Percentiles rank a stretch among this genome's conserved stretches.
These are phyloP conservation scores for Yamadazyma triangularis DNA, from an alignment of 1,139 yeast genomes.

Conservation along the genomic window DNA sequence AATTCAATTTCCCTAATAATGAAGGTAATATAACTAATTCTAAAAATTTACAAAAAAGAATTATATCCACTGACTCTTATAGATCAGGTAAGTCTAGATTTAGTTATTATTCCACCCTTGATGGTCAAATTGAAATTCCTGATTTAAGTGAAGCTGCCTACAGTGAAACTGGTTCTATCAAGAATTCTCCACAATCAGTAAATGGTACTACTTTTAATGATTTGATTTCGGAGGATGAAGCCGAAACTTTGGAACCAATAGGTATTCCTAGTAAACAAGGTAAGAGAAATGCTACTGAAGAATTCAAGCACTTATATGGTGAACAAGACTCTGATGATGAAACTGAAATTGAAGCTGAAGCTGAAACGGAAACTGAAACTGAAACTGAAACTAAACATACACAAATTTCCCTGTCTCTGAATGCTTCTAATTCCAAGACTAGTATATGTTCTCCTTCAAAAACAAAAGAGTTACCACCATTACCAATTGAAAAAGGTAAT, in stretches of 20 bases:
- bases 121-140: constrained; percentile 45
- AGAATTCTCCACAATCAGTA: constrained; percentile 17
- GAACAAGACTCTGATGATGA: constrained; percentile 23
- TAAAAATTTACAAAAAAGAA: constrained; percentile 16
- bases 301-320: constrained; percentile 21
- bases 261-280: constrained; percentile 35
- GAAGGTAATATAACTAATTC: constrained; percentile 31
- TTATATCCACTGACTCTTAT: constrained; percentile 12
- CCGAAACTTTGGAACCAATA: constrained; percentile 27
- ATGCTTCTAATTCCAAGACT: constrained; percentile 7
- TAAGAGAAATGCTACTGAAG: constrained; percentile 22
- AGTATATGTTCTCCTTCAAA: constrained; percentile 22
- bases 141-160: constrained; percentile 27
- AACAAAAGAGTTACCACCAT: constrained; percentile 13
- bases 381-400: constrained; percentile 23
- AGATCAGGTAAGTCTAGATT: constrained; percentile 17
- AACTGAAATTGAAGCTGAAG: constrained; percentile 24
- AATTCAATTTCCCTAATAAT: constrained; percentile 39
- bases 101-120: constrained; percentile 21
- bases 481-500: constrained; percentile 7
- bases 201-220: constrained; percentile 31
- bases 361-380: constrained; percentile 19
- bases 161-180: constrained; percentile 15
- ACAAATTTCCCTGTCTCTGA: constrained; percentile 13
- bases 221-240: constrained; percentile 7